Base-by-base conservation (phyloP, 371 early-diverging fungal species). In the Mortierella polycephala region DNA sequence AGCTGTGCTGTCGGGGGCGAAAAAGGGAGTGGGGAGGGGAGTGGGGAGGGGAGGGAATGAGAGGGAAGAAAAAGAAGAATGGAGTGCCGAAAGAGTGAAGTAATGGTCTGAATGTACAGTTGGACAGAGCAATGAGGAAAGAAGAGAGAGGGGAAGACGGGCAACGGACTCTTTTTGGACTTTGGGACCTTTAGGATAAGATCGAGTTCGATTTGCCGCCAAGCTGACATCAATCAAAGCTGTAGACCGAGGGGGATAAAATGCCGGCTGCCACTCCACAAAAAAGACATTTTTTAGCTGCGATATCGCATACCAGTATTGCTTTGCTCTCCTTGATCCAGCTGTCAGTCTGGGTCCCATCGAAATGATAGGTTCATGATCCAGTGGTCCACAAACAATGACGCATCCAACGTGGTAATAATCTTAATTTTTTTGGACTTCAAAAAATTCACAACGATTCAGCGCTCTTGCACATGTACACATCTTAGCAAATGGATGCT, bases 401-500 rank as follows among this genome's bases (percentile, higher is more conserved):
- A 30, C 30, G 4, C 30, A 30, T 30, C 4, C 30, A 30, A 4
- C 30, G 30, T 30, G 30, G 30, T 30, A 30, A 30, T 2, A 30
- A 30, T 30, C 30, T 30, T 30, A 30, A 30, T 30, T 30, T 30
- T 30, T 30, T 30, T 47, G 5, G n/a, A 5, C 6, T 14, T n/a
- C 11, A 5, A 5, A 14, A 14, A n/a, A 14, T 47, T 47, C 16
- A 47, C 47, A 14, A 10, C 47, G n/a, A 47, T 14, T n/a, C n/a
- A n/a, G n/a, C n/a, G n/a, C n/a, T n/a, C n/a, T n/a, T n/a, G 47
- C 12, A 47, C 47, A 51, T 18, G 7, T 7, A 51, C 9, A 8
- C 51, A 9, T 18, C 8, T 5, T 20, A 51, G 7, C 51, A 7
- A 20, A 75, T 75, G 75, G 70, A 75, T 58, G 65, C 59, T 16